Evolutionary conservation across 805 yeast genomes (phyloP).

Genomic region (Lipomyces orientalis): DNA sequence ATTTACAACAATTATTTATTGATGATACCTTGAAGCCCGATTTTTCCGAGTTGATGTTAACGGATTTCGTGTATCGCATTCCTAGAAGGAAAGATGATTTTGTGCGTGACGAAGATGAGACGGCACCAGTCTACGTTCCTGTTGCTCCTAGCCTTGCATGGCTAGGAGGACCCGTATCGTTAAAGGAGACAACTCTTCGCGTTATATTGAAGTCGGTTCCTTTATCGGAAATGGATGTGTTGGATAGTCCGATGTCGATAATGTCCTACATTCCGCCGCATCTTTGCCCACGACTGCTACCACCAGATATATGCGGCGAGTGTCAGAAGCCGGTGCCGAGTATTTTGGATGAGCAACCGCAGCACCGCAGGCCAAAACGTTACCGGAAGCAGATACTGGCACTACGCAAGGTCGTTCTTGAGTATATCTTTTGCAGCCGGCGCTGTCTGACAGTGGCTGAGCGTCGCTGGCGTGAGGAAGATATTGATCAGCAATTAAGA

Average conservation of each 20-base stretch:
- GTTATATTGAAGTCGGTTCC: constrained; percentile 18
- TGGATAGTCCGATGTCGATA: not conserved
- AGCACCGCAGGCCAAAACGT: constrained; percentile 10
- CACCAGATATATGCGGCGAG: constrained; percentile 30
- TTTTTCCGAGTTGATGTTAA: constrained; percentile 26
- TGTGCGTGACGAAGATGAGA: not conserved
- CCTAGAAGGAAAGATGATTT: not conserved
- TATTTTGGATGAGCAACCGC: constrained; percentile 6
- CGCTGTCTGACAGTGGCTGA: constrained; percentile 26
- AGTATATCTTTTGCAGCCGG: constrained; percentile 29
- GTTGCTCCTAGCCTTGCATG: constrained; percentile 12
- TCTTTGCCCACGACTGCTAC: constrained; percentile 21
- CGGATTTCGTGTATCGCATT: constrained; percentile 24
- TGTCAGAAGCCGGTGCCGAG: constrained; percentile 22
- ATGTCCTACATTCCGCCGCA: constrained; percentile 28
- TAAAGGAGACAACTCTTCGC: constrained; percentile 24
- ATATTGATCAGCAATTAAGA: constrained; percentile 30
- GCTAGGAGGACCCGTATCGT: constrained; percentile 27
- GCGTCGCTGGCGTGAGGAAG: constrained; percentile 29
- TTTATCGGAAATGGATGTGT: constrained; percentile 30
- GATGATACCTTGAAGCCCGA: constrained; percentile 31
- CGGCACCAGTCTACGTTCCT: not conserved
- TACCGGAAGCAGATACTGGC: constrained; percentile 27
- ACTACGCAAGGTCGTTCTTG: constrained; percentile 28
- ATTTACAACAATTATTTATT: constrained; percentile 23